These are phyloP conservation scores for Parastagonospora nodorum DNA, from an alignment of 2,329 filamentous ascomycete genomes.

Conservation along the genomic window DNA sequence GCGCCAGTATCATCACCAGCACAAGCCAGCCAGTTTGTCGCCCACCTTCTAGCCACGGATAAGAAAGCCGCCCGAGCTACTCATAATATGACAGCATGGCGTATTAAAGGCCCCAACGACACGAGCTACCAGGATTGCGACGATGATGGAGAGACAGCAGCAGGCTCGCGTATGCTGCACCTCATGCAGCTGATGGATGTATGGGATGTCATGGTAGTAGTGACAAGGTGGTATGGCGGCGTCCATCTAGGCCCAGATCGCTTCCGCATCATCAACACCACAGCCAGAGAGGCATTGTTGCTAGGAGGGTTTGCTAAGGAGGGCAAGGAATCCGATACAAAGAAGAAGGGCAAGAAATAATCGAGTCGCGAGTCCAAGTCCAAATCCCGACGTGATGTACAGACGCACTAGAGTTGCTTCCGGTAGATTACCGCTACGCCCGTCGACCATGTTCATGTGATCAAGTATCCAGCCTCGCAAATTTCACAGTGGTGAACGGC, in stretches of 20 bases:
- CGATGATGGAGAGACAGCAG: constrained; percentile 94
- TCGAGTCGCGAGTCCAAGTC: too few species aligned
- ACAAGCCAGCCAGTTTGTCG: constrained; percentile 73
- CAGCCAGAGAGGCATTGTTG: constrained; percentile 82
- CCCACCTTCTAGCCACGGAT: constrained; percentile 79
- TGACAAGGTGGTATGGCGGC: constrained; percentile 94
- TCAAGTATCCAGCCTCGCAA: neutral
- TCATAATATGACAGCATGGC: constrained; percentile 95
- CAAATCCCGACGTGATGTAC: too few species aligned
- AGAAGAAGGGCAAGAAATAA: constrained; percentile 43
- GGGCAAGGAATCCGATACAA: constrained; percentile 40
- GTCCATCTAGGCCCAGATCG: constrained; percentile 85
- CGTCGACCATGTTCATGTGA: neutral
- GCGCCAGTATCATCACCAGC: constrained; percentile 70
- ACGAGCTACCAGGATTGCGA: constrained; percentile 84
- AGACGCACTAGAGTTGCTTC: too few species aligned
- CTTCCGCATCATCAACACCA: constrained; percentile 88
- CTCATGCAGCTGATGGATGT: constrained; percentile 94
- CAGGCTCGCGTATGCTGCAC: constrained; percentile 82
- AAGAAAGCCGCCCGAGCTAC: constrained; percentile 84
- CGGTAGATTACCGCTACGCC: neutral
- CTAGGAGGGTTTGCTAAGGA: constrained; percentile 72
- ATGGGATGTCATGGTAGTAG: constrained; percentile 91
- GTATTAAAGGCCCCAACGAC: constrained; percentile 67
- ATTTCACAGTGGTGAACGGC: neutral